Conservation (phyloP, 139 green algal genomes). For the Nannochloris sp. region DNA sequence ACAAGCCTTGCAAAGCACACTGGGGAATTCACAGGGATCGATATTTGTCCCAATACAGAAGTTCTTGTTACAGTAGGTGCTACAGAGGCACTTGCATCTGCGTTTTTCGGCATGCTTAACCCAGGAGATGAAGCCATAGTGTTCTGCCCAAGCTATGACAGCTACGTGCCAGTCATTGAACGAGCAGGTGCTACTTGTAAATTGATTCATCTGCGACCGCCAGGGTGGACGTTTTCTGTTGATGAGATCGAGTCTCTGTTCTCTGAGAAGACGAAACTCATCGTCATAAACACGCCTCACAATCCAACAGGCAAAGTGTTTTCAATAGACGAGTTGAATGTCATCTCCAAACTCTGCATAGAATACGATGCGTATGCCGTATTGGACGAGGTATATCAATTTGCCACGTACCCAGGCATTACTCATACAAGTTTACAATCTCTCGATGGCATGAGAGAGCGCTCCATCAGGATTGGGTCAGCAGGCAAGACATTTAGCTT, state of each 20-base stretch:
- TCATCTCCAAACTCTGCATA: constrained; percentile 53
- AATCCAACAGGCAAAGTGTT: constrained; percentile 77
- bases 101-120: constrained; percentile 68
- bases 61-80: constrained; percentile 65
- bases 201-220: constrained; percentile 29
- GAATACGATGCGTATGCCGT: constrained; percentile 48
- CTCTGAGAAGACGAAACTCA: constrained; percentile 42
- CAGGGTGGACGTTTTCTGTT: constrained; percentile 34
- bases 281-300: constrained; percentile 76
- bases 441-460: constrained; percentile 58
- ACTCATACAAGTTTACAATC: constrained; percentile 50
- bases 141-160: constrained; percentile 73
- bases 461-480: constrained; percentile 55
- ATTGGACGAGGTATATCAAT: constrained; percentile 51
- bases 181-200: constrained; percentile 29
- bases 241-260: constrained; percentile 36
- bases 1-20: constrained; percentile 62
- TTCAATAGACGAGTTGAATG: constrained; percentile 46
- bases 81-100: constrained; percentile 65
- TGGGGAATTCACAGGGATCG: constrained; percentile 27
- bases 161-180: constrained; percentile 38
- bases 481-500: constrained; percentile 82
- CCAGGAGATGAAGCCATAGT: constrained; percentile 72
- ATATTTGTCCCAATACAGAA: constrained; percentile 41
- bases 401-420: constrained; percentile 9